Evolutionary conservation across 2,329 filamentous ascomycete species (phyloP), one percentile per base, ranked within the genome.

Genomic region (Cordyceps militaris): DNA sequence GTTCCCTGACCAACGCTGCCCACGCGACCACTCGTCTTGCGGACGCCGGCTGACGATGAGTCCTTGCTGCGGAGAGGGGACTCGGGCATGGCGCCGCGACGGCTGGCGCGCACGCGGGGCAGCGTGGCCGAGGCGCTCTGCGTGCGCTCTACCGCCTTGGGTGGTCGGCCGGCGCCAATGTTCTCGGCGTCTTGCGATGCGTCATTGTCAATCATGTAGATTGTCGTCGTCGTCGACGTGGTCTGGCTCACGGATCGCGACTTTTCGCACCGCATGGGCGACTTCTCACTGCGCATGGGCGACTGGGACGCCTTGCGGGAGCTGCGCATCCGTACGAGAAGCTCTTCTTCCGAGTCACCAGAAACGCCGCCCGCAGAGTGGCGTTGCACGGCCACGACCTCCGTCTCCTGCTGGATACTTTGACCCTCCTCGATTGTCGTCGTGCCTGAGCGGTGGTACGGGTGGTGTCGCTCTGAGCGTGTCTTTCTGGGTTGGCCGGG

Each of bases 401-500:
- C 86, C 0, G 81, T 81, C 59, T 85, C 80, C 66, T 82, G 70
- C 67, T 79, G 74, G 63, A 81, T 69, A 32, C 76, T 78, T 46
- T 81, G 79, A 60, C 81, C 75, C 61, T 82, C 82, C 57, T 76
- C 76, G 2, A 70, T 66, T 8, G 71, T 69, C 8, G 72, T 70
- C 50, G 50, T 51, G 24, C 78, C 71, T 24, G 79, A 80, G 58
- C 86, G 80, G 53, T 84, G 74, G 71, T 92, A 89, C 11, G 87
- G 84, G 70, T 92, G 83, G 64, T 90, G 87, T 26, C 87, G 84
- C 65, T 92, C 90, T 60, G 85, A 81, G 58, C 90, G 85, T 63
- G 86, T 87, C 16, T 88, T 88, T 79, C 99, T 97, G 61, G 94
- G 94, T 71, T 99, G 94, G 2, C 94, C 94, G 0, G 94, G 94